Base-by-base conservation (phyloP, 2,329 filamentous ascomycete genomes). In the Alternaria hordeiaustralica region DNA sequence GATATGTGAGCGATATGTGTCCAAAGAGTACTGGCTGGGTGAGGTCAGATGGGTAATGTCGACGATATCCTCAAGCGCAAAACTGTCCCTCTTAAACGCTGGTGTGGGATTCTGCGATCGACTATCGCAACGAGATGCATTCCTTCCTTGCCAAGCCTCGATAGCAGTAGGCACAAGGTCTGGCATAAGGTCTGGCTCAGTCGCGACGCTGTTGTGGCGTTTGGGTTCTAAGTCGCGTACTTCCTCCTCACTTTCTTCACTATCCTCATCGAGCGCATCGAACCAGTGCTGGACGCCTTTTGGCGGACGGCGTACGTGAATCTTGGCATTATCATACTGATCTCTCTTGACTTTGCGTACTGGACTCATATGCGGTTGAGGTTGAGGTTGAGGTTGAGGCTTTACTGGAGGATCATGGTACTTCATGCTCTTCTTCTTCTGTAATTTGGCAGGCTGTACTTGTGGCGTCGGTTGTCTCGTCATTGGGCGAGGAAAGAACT, bases 211-310 rank as follows among this genome's bases (percentile, higher is more conserved):
- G 65, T 28, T 57, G 46, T 9, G 50, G 36, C 15, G 36, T 41
- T 41, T 41, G n/a, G 3, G 2, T 41, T 41, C 36, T 9, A 41
- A 41, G 36, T 41, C 36, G 15, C 15, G 36, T 5, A 41, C 49
- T 9, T 71, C 73, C 10, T 75, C 73, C 6, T 63, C 50, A 11
- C 68, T 64, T 20, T 78, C 77, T 15, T 80, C 79, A 33, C 79
- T 79, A 21, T 81, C 80, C 12, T 81, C 79, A 23, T 80, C 78
- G 11, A 84, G 73, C 4, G 79, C 83, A 59, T 85, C 84, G 60
- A 85, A 85, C 84, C 84, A 85, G 63, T 85, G 82, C 63, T 84
- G 77, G 26, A 84, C 82, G 8, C 83, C 83, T 53, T 81, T 83
- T 5, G 83, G 83, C 15, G 83, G 83, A 33, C 82, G 75, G 36